phyloP scores from a whole-genome alignment of 202 grass and related monocot genomes.

The Panicum hallii region DNA sequence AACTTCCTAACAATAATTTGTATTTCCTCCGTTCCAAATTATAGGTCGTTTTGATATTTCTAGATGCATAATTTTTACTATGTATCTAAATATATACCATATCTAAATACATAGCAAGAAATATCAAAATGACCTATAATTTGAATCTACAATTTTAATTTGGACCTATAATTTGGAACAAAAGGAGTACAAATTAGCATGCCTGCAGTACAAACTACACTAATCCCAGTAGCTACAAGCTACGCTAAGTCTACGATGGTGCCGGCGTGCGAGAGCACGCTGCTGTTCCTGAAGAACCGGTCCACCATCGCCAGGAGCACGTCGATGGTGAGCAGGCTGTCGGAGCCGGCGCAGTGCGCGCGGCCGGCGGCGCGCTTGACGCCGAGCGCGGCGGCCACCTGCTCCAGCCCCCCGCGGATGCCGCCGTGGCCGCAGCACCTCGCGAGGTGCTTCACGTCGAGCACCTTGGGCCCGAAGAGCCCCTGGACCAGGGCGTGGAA shows the following conservation, averaged over 20 bases:
- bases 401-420: conserved; percentile 42
- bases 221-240: background rate
- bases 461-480: conserved; percentile 48
- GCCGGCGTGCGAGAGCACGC: conserved; percentile 22
- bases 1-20: background rate
- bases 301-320: conserved; percentile 5
- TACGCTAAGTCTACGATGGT: conserved; percentile 39
- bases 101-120: too few species aligned
- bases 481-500: conserved; percentile 4
- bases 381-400: conserved; percentile 31
- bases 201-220: background rate
- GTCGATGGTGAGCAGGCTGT: conserved; percentile 62
- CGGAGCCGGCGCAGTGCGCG: conserved; percentile 62
- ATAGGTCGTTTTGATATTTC: too few species aligned
- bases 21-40: background rate
- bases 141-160: too few species aligned
- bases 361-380: conserved; percentile 34
- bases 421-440: conserved; percentile 23
- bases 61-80: too few species aligned
- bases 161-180: too few species aligned
- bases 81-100: too few species aligned
- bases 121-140: too few species aligned
- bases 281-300: conserved; percentile 5
- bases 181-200: background rate
- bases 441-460: conserved; percentile 60